These are phyloP conservation scores for Backusella australiensis DNA, from an alignment of 192 early-diverging fungal species.

Conservation along the genomic window DNA sequence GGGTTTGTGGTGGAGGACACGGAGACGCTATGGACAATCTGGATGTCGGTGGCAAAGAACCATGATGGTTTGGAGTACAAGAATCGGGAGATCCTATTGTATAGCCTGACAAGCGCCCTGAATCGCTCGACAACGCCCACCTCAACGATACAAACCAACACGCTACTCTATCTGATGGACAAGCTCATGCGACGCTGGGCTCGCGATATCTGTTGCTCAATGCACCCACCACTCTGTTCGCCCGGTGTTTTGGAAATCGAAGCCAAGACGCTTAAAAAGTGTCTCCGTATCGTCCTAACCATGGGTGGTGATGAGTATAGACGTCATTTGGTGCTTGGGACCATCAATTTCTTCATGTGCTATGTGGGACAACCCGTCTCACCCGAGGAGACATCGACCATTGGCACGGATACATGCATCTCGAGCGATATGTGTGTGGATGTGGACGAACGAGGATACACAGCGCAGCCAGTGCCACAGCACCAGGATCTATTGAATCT, in stretches of 20 bases:
- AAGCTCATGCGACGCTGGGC: neutral
- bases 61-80: neutral
- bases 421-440: neutral
- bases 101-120: neutral
- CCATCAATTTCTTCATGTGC: neutral
- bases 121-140: neutral
- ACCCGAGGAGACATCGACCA: neutral
- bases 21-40: neutral
- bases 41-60: neutral
- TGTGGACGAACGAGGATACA: conserved; percentile 1
- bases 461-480: neutral
- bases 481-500: neutral
- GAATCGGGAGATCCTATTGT: neutral
- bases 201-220: neutral
- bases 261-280: neutral
- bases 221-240: neutral
- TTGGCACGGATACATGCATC: neutral
- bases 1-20: neutral
- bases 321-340: neutral
- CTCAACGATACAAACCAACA: neutral
- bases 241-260: neutral
- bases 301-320: neutral
- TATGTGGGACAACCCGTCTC: neutral
- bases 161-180: neutral
- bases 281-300: neutral